Percentiles rank a stretch among this genome's conserved stretches.
These are phyloP conservation scores for Madurella fahalii DNA, from an alignment of 2,329 filamentous ascomycete genomes.

Conservation along the genomic window DNA sequence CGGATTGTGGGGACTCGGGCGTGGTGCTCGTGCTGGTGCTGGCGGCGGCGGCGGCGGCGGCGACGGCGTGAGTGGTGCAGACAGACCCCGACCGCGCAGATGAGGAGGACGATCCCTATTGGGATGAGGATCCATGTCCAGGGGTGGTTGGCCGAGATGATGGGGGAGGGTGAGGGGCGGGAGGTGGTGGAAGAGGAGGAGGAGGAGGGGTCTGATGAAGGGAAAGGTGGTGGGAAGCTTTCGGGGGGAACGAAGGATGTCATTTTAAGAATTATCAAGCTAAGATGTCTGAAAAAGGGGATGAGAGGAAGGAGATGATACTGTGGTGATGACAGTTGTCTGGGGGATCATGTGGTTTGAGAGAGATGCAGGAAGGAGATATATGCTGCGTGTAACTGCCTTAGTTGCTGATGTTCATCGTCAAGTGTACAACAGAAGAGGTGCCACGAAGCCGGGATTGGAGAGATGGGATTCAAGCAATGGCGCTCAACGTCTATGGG, in stretches of 20 bases:
- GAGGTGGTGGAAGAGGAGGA: conserved; percentile 18
- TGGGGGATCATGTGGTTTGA: no score
- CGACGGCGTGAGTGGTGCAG: conserved; percentile 37
- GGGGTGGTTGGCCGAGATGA: conserved; percentile 33
- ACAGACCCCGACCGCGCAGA: conserved; percentile 37
- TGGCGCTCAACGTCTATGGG: no score
- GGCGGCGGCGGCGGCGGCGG: conserved; percentile 9
- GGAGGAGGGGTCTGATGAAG: conserved; percentile 34
- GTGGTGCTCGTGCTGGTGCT: neutral
- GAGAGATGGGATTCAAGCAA: no score
- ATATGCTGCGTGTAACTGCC: no score
- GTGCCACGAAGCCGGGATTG: no score
- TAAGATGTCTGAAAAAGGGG: neutral
- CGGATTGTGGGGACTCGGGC: no score
- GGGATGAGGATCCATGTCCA: conserved; percentile 55
- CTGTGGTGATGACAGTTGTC: neutral
- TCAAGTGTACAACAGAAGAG: no score
- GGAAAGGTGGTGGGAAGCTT: conserved; percentile 6
- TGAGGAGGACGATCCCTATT: conserved; percentile 41
- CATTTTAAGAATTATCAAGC: neutral
- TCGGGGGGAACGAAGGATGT: neutral
- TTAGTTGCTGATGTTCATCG: no score
- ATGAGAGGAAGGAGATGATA: neutral
- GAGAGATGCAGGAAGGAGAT: no score
- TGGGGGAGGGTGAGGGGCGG: neutral